Conservation (phyloP, 345 rosid species). For the Gossypium thurberi region DNA sequence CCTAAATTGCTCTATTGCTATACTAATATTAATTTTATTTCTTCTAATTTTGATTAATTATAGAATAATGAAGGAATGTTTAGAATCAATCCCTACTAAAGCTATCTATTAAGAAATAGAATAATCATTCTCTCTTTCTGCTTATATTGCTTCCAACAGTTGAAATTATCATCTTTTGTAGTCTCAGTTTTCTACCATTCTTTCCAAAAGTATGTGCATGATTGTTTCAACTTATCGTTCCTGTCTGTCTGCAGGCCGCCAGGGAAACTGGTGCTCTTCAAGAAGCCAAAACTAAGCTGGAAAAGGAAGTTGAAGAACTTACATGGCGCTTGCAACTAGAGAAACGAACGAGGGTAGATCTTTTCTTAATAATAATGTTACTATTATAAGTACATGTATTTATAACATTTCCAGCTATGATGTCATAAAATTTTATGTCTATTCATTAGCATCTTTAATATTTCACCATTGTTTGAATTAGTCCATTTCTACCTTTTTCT, state of each 20-base stretch:
- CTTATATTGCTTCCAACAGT: conserved; percentile 4
- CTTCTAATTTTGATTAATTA: not conserved
- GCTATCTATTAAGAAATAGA: not conserved
- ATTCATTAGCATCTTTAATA: not conserved
- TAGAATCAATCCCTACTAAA: not conserved
- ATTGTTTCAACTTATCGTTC: conserved; percentile 10
- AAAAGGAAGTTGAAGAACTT: conserved; percentile 91
- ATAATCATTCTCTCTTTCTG: not conserved
- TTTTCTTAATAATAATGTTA: conserved; percentile 1
- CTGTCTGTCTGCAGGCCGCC: conserved; percentile 61
- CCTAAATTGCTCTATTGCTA: not conserved
- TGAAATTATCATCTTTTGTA: not conserved
- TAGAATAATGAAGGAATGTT: not conserved
- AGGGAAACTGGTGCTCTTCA: conserved; percentile 94
- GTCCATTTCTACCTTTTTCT: not conserved
- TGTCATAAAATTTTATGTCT: not conserved
- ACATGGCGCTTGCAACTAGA: conserved; percentile 75
- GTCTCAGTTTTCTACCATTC: not conserved
- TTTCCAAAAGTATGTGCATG: not conserved
- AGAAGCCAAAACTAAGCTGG: conserved; percentile 85
- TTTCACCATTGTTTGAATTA: not conserved
- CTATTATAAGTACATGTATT: not conserved
- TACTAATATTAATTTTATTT: not conserved
- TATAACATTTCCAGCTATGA: not conserved
- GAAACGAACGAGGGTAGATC: conserved; percentile 70